phyloP scores from a whole-genome alignment of 139 green algal genomes.

The Chlorella sorokiniana region DNA sequence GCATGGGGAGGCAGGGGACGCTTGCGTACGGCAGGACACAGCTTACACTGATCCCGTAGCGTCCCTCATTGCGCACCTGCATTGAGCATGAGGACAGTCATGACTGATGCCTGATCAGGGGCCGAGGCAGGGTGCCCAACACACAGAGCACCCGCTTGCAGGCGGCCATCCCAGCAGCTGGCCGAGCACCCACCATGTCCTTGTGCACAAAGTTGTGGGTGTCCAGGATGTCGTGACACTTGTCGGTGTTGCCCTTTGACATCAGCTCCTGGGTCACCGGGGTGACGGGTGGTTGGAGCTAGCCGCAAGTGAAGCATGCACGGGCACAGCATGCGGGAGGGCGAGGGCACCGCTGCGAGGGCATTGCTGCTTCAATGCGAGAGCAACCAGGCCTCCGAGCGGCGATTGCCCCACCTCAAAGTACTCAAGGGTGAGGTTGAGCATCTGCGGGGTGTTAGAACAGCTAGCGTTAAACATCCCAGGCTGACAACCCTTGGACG shows the following conservation, averaged over 20 bases:
- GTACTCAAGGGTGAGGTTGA: constrained; percentile 1
- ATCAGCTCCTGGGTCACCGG: constrained; percentile 14
- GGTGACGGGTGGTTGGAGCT: too few relatives aligned
- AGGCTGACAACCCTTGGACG: not conserved
- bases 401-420: not conserved
- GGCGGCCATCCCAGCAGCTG: not conserved
- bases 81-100: not conserved
- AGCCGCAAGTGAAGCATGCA: too few relatives aligned
- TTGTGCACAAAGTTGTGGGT: not conserved
- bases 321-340: too few relatives aligned
- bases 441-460: not conserved
- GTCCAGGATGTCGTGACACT: not conserved
- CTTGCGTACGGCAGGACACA: not conserved
- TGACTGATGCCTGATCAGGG: not conserved
- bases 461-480: not conserved
- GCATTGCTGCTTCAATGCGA: not conserved
- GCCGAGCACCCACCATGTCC: constrained; percentile 11
- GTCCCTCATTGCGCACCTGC: constrained; percentile 30
- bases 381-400: too few relatives aligned
- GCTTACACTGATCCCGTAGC: constrained; percentile 17
- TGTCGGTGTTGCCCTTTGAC: not conserved
- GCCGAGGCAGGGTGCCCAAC: not conserved
- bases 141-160: not conserved
- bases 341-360: too few relatives aligned
- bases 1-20: not conserved